Conservation (phyloP, 495 filamentous ascomycete species). For the Penicillium steckii region DNA sequence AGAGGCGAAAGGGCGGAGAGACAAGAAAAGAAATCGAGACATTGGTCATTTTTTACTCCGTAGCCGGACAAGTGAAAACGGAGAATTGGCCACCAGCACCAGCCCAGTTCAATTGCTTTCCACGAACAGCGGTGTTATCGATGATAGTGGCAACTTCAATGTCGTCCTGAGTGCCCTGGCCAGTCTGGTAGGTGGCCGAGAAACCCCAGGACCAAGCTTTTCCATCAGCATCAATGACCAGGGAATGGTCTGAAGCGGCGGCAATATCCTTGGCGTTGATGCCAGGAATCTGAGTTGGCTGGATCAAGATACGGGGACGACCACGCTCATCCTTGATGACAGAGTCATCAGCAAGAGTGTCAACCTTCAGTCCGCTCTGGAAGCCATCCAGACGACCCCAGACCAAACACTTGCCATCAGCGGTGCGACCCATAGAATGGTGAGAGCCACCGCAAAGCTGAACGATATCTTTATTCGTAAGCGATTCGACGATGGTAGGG, state of each 20-base stretch:
- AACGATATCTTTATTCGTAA: slow-evolving; percentile 46
- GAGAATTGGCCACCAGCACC: slow-evolving; percentile 64
- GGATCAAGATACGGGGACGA: slow-evolving; percentile 53
- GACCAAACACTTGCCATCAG: slow-evolving; percentile 52
- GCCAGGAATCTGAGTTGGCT: slow-evolving; percentile 51
- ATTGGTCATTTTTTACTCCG: too few relatives aligned
- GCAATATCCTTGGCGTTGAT: slow-evolving; percentile 43
- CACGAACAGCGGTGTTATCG: slow-evolving; percentile 58
- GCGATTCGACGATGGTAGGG: slow-evolving; percentile 58
- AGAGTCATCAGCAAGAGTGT: slow-evolving; percentile 45
- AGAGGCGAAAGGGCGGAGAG: background rate
- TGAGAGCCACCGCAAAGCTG: slow-evolving; percentile 56
- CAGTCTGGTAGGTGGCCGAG: slow-evolving; percentile 62
- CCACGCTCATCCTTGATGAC: slow-evolving; percentile 49
- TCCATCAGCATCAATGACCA: slow-evolving; percentile 56
- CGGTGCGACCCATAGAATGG: slow-evolving; percentile 56
- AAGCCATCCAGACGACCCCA: slow-evolving; percentile 62
- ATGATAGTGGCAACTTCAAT: slow-evolving; percentile 57
- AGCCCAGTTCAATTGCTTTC: slow-evolving; percentile 54
- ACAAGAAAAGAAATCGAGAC: background rate
- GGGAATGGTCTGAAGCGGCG: slow-evolving; percentile 56
- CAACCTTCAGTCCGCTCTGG: slow-evolving; percentile 56
- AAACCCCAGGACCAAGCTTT: slow-evolving; percentile 64
- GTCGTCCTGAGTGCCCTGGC: slow-evolving; percentile 57
- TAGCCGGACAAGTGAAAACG: slow-evolving; percentile 38